These are phyloP conservation scores for Platanthera zijinensis DNA, from an alignment of 106 monocot genomes.

Conservation along the genomic window DNA sequence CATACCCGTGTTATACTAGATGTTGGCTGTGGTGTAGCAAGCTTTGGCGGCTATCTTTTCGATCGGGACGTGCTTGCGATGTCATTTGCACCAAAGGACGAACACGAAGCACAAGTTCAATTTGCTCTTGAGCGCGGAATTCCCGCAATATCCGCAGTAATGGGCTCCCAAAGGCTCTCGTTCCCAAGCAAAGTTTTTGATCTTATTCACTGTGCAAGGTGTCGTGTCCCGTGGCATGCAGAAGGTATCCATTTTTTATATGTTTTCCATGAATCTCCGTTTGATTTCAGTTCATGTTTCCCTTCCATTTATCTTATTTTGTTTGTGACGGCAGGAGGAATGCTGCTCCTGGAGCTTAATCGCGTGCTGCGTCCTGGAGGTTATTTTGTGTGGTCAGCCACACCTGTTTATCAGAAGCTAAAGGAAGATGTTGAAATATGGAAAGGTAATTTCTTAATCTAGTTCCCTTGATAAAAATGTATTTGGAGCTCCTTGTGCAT, in stretches of 20 bases:
- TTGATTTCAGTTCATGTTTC: background rate
- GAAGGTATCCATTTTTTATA: constrained; percentile 37
- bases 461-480: no score
- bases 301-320: background rate
- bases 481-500: no score
- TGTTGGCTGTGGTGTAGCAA: constrained; percentile 94
- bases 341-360: constrained; percentile 80
- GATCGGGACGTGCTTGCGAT: constrained; percentile 78
- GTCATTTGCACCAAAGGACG: constrained; percentile 97
- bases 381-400: constrained; percentile 93
- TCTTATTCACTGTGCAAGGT: constrained; percentile 83
- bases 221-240: constrained; percentile 93
- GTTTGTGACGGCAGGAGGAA: constrained; percentile 38
- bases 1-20: constrained; percentile 75
- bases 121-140: constrained; percentile 91
- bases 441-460: constrained; percentile 37
- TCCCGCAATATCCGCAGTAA: constrained; percentile 94
- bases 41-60: constrained; percentile 90
- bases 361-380: constrained; percentile 88
- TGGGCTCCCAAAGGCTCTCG: constrained; percentile 82
- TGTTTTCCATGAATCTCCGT: background rate
- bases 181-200: constrained; percentile 85
- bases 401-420: constrained; percentile 95
- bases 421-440: constrained; percentile 88
- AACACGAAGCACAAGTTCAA: constrained; percentile 95